Conservation (phyloP, 192 early-diverging fungal species). For the Coemansia sp. region DNA sequence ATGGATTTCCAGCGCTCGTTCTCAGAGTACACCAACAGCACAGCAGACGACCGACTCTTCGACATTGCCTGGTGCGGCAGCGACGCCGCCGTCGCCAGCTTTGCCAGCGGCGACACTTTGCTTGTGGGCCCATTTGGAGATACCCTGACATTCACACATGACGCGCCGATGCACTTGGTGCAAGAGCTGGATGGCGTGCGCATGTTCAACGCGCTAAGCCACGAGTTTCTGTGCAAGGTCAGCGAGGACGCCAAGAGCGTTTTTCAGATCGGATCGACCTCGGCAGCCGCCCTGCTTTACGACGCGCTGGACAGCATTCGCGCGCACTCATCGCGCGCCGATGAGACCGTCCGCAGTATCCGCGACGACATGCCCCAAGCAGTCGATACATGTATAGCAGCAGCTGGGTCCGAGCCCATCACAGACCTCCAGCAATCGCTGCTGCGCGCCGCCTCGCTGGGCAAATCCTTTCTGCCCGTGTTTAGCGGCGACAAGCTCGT, state of each 20-base stretch:
- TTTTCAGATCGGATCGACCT: conserved; percentile 95
- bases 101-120: conserved; percentile 82
- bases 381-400: conserved; percentile 90
- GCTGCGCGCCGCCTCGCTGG: conserved; percentile 85
- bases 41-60: neutral
- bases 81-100: conserved; percentile 89
- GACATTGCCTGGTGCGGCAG: conserved; percentile 82
- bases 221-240: conserved; percentile 89
- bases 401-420: conserved; percentile 87
- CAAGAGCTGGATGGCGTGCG: conserved; percentile 93
- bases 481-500: conserved; percentile 88
- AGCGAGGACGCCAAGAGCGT: conserved; percentile 55
- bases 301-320: conserved; percentile 78
- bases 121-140: conserved; percentile 91
- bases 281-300: conserved; percentile 90
- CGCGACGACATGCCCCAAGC: conserved; percentile 78
- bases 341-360: conserved; percentile 94
- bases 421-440: conserved; percentile 79
- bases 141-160: conserved; percentile 61
- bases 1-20: conserved; percentile 93
- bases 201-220: conserved; percentile 77
- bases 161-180: conserved; percentile 79
- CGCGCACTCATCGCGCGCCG: conserved; percentile 76
- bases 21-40: conserved; percentile 61
- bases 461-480: conserved; percentile 88